Conservation (phyloP, 805 yeast species). For the Metschnikowia anglica region DNA sequence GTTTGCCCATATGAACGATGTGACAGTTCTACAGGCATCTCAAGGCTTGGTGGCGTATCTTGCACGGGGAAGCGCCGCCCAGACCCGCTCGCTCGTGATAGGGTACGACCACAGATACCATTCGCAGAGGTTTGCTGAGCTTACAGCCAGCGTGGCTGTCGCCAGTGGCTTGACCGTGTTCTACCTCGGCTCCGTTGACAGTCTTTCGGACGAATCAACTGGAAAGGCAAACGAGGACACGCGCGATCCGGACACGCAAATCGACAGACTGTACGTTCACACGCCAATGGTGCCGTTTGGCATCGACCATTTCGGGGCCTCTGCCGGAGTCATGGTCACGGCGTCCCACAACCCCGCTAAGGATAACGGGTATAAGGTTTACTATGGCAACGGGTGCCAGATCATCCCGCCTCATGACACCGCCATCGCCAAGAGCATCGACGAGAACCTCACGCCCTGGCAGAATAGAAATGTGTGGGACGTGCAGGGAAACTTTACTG, state of each 20-base stretch:
- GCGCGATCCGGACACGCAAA: neutral
- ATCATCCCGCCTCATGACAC: constrained; percentile 89
- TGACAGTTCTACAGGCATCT: constrained; percentile 86
- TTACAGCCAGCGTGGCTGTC: constrained; percentile 74
- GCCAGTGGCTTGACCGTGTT: constrained; percentile 67
- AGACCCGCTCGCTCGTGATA: constrained; percentile 52
- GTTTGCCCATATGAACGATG: constrained; percentile 81
- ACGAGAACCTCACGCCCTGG: constrained; percentile 62
- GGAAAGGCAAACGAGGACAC: neutral
- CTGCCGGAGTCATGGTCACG: constrained; percentile 89
- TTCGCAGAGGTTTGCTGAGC: constrained; percentile 74
- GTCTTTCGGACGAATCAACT: constrained; percentile 28
- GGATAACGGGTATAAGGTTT: constrained; percentile 94
- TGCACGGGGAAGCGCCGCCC: constrained; percentile 15
- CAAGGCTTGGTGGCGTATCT: constrained; percentile 70
- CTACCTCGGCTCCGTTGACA: constrained; percentile 48
- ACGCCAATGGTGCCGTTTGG: constrained; percentile 94
- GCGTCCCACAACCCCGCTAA: constrained; percentile 84
- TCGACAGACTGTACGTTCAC: constrained; percentile 45
- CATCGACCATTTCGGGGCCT: constrained; percentile 58
- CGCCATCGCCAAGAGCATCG: constrained; percentile 65
- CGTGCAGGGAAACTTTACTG: constrained; percentile 35
- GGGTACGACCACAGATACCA: constrained; percentile 92
- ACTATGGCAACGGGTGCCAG: constrained; percentile 92
- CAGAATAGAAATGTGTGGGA: constrained; percentile 46